Evolutionary conservation across 192 early-diverging fungal genomes (phyloP).

Genomic region (Obelidium mucronatum): DNA sequence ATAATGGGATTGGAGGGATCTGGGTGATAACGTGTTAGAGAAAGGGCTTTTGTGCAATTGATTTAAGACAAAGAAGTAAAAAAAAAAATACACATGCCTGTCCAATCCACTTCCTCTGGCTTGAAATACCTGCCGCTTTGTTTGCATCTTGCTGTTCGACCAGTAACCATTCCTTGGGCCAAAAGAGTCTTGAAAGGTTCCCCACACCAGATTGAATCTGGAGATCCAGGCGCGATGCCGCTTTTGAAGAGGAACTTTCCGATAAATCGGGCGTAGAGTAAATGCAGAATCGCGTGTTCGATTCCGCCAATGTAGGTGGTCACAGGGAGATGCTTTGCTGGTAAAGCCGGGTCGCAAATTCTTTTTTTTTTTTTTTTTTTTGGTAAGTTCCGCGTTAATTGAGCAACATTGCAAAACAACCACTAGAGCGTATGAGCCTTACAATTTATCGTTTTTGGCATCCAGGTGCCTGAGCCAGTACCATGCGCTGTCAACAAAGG

Average conservation of each 20-base stretch:
- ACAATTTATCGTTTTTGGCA: constrained; percentile 78
- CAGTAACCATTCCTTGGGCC: constrained; percentile 96
- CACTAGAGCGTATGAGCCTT: not conserved
- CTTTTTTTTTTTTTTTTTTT: too few relatives aligned
- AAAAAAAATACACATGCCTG: too few relatives aligned
- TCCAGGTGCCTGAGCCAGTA: constrained; percentile 91
- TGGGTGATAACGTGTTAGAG: constrained; percentile 14
- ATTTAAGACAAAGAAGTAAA: too few relatives aligned
- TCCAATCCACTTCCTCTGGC: constrained; percentile 74
- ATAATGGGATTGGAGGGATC: constrained; percentile 61
- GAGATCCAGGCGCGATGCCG: not conserved
- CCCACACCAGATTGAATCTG: too few relatives aligned
- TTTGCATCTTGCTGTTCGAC: constrained; percentile 79
- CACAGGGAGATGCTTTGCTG: constrained; percentile 75
- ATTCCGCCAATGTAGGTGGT: constrained; percentile 95
- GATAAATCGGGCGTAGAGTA: constrained; percentile 93
- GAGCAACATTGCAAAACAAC: constrained; percentile 30
- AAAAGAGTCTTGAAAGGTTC: constrained; percentile 90
- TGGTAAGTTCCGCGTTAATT: too few relatives aligned
- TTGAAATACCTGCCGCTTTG: constrained; percentile 76
- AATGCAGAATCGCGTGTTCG: constrained; percentile 93
- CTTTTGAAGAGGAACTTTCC: constrained; percentile 79
- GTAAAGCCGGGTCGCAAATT: constrained; percentile 25
- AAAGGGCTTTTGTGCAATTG: constrained; percentile 7
- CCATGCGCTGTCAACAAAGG: constrained; percentile 98